Base-by-base conservation (phyloP, 1,284 basidiomycete genomes). In the Mycena sp. region DNA sequence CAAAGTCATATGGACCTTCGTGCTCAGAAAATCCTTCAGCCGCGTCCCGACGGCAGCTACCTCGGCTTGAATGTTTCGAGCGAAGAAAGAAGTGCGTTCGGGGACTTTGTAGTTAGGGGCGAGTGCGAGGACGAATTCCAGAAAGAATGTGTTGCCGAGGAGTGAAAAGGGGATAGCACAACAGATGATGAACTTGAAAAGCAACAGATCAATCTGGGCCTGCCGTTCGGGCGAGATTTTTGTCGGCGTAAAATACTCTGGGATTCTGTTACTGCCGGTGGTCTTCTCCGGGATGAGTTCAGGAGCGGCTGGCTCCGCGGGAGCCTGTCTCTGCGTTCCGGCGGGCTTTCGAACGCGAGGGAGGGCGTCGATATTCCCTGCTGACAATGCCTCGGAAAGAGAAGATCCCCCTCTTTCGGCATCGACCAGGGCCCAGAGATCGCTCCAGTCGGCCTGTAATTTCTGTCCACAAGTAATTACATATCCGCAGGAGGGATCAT, bases 141-240 rank as follows among this genome's bases (percentile, higher is more conserved):
- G 6, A 25, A 66, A 66, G 30, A 45, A 68, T 6, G 12, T 14
- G 49, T 46, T 68, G 28, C 56, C 29, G 2, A 68, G 48, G 1
- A 67, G 32, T 14, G 52, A 37, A 35, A 48, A 67, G 2, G 65
- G 58, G 21, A 67, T 41, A 1, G 65, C 63, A 26, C 63, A 65
- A 56, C 65, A 68, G 44, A 68, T 57, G 32, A 68, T 58, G 25
- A 68, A 50, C 17, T 45, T 29, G 43, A 66, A 63, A 25, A 68
- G 40, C 11, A 60, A 37, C 12, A 57, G 30, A 37, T 63, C 52
- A 16, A 68, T 63, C 19, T 35, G 16, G 12, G 57, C 46, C 56
- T 65, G 59, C 30, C 53, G 64, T n/a, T 5, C 19, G 10, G 25
- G 21, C 11, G 46, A 30, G 26, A 61, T 37, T 28, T 61, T 61